Conservation (phyloP, 176 grass and related monocot species). For the Raddia distichophylla region DNA sequence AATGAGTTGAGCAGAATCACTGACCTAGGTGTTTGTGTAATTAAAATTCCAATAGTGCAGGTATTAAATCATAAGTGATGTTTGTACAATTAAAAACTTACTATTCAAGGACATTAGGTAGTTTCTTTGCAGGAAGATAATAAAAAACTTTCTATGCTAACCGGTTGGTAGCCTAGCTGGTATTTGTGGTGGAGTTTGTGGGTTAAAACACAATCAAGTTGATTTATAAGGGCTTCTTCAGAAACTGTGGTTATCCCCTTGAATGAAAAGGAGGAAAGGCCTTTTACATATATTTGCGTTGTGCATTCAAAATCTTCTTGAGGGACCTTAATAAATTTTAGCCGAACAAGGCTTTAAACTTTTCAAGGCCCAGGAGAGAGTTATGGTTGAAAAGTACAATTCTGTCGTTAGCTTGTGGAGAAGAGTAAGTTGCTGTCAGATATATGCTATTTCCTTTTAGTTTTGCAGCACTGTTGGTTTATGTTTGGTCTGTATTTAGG, state of each 20-base stretch:
- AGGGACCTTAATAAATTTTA: conserved; percentile 56
- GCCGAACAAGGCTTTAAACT: conserved; percentile 71
- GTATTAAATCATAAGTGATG: neutral
- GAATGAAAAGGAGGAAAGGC: neutral
- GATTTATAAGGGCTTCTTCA: neutral
- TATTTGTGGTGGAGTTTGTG: conserved; percentile 11
- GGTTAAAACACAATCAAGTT: neutral
- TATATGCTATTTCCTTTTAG: neutral
- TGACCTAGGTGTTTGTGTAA: neutral
- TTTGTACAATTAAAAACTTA: neutral
- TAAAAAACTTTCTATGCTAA: neutral
- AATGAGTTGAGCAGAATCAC: neutral
- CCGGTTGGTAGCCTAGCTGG: conserved; percentile 12
- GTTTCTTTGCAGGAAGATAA: conserved; percentile 5
- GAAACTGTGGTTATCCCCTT: neutral
- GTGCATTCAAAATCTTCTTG: neutral
- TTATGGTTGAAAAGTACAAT: conserved; percentile 93
- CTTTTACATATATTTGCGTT: neutral
- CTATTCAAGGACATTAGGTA: neutral
- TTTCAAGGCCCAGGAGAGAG: conserved; percentile 74
- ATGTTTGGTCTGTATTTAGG: conserved; percentile 51
- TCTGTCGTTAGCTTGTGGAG: conserved; percentile 84
- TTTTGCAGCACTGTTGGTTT: conserved; percentile 8
- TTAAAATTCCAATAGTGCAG: neutral
- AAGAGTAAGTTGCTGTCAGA: conserved; percentile 62